These are phyloP conservation scores for Globisporangium middletonii DNA, from an alignment of 352 stramenopile species.

Conservation along the genomic window DNA sequence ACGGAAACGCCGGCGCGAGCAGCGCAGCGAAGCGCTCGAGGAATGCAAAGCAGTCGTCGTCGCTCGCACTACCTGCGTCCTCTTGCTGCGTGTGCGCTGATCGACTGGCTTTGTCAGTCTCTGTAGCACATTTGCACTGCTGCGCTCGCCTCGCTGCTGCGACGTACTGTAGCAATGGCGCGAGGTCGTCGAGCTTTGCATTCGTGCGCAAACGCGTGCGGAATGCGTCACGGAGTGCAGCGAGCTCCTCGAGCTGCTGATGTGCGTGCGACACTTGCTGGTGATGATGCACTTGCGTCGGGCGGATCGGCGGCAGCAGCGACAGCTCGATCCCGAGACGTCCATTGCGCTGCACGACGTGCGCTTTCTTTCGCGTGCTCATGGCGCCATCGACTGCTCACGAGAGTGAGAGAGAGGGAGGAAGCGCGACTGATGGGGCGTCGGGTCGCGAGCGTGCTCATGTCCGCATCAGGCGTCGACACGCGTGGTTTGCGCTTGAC, in stretches of 20 bases:
- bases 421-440: too few relatives aligned
- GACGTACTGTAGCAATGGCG: slow-evolving; percentile 1
- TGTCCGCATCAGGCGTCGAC: too few relatives aligned
- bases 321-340: slow-evolving; percentile 9
- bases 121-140: not conserved
- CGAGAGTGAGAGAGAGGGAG: too few relatives aligned
- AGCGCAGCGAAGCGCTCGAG: not conserved
- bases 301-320: slow-evolving; percentile 14
- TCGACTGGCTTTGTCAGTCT: not conserved
- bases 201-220: slow-evolving; percentile 15
- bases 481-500: too few relatives aligned
- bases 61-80: too few relatives aligned
- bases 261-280: slow-evolving; percentile 2
- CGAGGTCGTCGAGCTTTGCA: slow-evolving; percentile 11
- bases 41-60: slow-evolving; percentile 15
- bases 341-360: slow-evolving; percentile 14
- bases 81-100: not conserved
- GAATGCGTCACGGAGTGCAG: slow-evolving; percentile 15
- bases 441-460: too few relatives aligned
- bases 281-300: not conserved
- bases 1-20: slow-evolving; percentile 9
- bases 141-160: not conserved
- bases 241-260: slow-evolving; percentile 16
- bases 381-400: not conserved
- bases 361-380: slow-evolving; percentile 4